phyloP scores from a whole-genome alignment of 2,329 filamentous ascomycete species.

The Cercospora citrullina region DNA sequence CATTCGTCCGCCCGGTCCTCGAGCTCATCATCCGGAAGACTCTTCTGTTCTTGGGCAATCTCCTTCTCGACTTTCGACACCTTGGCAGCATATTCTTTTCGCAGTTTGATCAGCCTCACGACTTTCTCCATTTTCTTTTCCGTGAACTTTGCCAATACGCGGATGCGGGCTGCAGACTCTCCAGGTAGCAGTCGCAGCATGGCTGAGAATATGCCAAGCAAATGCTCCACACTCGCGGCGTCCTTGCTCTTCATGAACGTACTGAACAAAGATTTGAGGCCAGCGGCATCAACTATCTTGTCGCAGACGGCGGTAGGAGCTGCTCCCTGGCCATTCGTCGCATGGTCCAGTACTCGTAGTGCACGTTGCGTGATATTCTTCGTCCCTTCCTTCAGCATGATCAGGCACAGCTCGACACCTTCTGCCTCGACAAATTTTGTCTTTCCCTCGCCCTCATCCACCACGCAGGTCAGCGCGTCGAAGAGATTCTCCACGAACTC shows the following conservation, averaged over 20 bases:
- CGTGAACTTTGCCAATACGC: slow-evolving; percentile 88
- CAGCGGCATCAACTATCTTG: slow-evolving; percentile 76
- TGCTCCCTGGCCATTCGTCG: slow-evolving; percentile 57
- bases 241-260: slow-evolving; percentile 84
- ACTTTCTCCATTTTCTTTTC: slow-evolving; percentile 93
- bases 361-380: slow-evolving; percentile 75
- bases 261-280: slow-evolving; percentile 80
- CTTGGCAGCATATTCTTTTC: slow-evolving; percentile 67
- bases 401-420: slow-evolving; percentile 84
- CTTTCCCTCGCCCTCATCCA: slow-evolving; percentile 74
- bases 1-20: slow-evolving; percentile 68
- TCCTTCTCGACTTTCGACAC: slow-evolving; percentile 63
- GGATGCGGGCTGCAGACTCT: slow-evolving; percentile 74
- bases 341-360: slow-evolving; percentile 81
- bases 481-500: slow-evolving; percentile 96
- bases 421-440: slow-evolving; percentile 82
- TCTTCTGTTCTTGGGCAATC: slow-evolving; percentile 60
- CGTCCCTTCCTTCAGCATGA: slow-evolving; percentile 89
- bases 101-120: slow-evolving; percentile 66
- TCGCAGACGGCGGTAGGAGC: slow-evolving; percentile 63
- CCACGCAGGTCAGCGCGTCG: slow-evolving; percentile 77
- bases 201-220: slow-evolving; percentile 80
- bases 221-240: slow-evolving; percentile 68
- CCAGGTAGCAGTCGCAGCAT: slow-evolving; percentile 78
- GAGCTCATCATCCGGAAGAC: slow-evolving; percentile 58